A percentile compares a stretch with the other conserved stretches of the same genome.
Conservation (phyloP, 2,329 filamentous ascomycete genomes). For the Trichocomaceae sp. region DNA sequence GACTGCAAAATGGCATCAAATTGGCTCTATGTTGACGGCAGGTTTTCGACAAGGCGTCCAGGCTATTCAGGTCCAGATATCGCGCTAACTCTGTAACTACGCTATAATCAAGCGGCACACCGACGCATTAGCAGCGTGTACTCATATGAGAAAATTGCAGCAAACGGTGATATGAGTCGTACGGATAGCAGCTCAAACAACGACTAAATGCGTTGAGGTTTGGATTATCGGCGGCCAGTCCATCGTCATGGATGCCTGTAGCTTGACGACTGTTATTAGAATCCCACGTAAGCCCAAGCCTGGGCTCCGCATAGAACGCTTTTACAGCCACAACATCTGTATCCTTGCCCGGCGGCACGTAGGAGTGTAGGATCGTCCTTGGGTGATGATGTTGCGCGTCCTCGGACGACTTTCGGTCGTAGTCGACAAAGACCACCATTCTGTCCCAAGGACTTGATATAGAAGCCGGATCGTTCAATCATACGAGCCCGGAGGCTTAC, state of each 20-base stretch:
- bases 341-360: slow-evolving; percentile 17
- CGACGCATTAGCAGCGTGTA: slow-evolving; percentile 16
- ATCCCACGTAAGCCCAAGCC: not conserved
- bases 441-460: slow-evolving; percentile 20
- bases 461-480: slow-evolving; percentile 6
- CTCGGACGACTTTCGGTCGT: slow-evolving; percentile 34
- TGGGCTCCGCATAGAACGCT: not conserved
- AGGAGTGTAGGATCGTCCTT: slow-evolving; percentile 15
- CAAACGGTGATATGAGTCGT: slow-evolving; percentile 19
- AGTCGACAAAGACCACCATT: slow-evolving; percentile 46
- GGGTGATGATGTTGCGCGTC: slow-evolving; percentile 19
- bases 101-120: slow-evolving; percentile 46
- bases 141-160: slow-evolving; percentile 1
- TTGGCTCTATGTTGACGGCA: slow-evolving; percentile 73
- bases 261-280: not conserved
- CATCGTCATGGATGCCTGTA: slow-evolving; percentile 8
- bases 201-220: slow-evolving; percentile 36
- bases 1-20: slow-evolving; percentile 69
- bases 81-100: slow-evolving; percentile 69
- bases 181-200: slow-evolving; percentile 45
- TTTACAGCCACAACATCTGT: not conserved
- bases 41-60: slow-evolving; percentile 74
- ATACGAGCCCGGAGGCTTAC: slow-evolving; percentile 14
- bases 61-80: slow-evolving; percentile 76
- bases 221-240: slow-evolving; percentile 12